Evolutionary conservation across 768 basidiomycete genomes (phyloP), one percentile per base, ranked within the genome.

Genomic region (Termitomyces sp.): DNA sequence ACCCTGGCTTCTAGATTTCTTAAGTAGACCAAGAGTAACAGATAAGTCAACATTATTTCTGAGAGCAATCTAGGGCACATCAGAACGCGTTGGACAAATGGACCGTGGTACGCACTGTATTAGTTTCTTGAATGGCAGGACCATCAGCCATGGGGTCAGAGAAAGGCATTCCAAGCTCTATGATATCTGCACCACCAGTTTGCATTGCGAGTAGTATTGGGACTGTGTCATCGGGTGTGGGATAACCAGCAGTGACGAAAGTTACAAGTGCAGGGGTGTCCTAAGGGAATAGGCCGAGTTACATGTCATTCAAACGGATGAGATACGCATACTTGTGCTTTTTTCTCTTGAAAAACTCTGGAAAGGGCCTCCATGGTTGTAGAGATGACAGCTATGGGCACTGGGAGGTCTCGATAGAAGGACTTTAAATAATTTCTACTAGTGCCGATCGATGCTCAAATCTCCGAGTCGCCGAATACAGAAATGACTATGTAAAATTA

Each of bases 81-180:
- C 13, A 67, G 55, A 42, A 55, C 37, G 30, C 24, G 27, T 36
- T 20, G n/a, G 32, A 18, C 20, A 50, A n/a, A 16, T 24, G 3
- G 24, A 40, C 49, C 13, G 39, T 45, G 43, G 36, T 48, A 77
- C 86, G 62, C 59, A 94, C 96, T n/a, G 89, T 91, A 71, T 98
- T 98, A 13, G 91, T 82, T 60, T 88, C 89, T 69, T 99, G 96
- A 60, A 99, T 97, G 3, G 85, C 87, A 26, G 91, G 92, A 0
- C 96, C 96, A 74, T 99, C 96, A 2, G 94, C 95, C 64, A 94
- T 92, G 20, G 95, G 96, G 75, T 98, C 96, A 54, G 92, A 95
- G 77, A 96, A 98, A 0, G 95, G 94, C 30, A 98, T 82, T 18
- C 96, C 96, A 18, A 99, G 82, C 71, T 99, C 96, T 60, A 98